These are phyloP conservation scores for Phytophthora sansomeana DNA, from an alignment of 352 stramenopile genomes.

Conservation along the genomic window DNA sequence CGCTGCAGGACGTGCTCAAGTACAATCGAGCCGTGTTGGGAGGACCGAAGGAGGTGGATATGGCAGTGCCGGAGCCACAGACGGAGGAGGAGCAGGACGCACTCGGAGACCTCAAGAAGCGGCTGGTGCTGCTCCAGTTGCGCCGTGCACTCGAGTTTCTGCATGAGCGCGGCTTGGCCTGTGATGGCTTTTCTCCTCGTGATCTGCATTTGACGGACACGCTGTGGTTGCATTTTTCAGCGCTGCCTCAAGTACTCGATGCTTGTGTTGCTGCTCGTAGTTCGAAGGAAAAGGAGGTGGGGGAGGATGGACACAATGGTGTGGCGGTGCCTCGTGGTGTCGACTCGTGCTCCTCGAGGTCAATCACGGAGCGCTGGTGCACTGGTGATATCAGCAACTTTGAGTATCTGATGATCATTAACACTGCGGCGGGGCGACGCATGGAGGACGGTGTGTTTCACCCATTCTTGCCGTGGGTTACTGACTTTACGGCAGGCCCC, in stretches of 20 bases:
- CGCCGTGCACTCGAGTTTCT: conserved; percentile 53
- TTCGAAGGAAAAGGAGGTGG: background rate
- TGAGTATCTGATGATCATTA: conserved; percentile 94
- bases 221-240: conserved; percentile 57
- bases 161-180: conserved; percentile 50
- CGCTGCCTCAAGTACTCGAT: conserved; percentile 38
- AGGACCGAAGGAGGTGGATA: conserved; percentile 29
- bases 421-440: conserved; percentile 88
- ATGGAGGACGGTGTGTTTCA: conserved; percentile 87
- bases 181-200: conserved; percentile 48
- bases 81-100: conserved; percentile 32
- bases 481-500: conserved; percentile 79
- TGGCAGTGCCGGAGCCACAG: conserved; percentile 15
- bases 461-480: conserved; percentile 96
- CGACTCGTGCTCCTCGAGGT: conserved; percentile 31
- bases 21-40: conserved; percentile 73
- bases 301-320: background rate
- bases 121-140: conserved; percentile 78
- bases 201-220: conserved; percentile 59
- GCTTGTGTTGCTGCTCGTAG: background rate
- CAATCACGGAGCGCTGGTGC: conserved; percentile 91
- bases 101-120: conserved; percentile 64
- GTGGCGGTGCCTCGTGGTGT: conserved; percentile 22
- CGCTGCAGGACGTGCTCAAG: conserved; percentile 75
- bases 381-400: conserved; percentile 91